These are phyloP conservation scores for Monilinia fructigena DNA, from an alignment of 2,329 filamentous ascomycete genomes.

Conservation along the genomic window DNA sequence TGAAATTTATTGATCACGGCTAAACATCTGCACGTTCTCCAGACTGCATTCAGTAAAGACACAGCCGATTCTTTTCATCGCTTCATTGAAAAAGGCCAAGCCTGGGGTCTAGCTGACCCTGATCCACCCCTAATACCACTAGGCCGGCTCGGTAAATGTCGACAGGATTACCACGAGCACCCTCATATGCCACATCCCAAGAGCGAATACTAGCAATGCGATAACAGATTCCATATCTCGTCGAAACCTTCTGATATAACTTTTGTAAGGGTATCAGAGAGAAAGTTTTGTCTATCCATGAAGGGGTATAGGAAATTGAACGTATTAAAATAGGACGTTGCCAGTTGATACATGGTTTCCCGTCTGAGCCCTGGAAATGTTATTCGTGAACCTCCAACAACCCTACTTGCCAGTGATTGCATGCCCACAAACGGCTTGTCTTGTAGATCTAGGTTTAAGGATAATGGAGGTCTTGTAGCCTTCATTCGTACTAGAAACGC, in stretches of 20 bases:
- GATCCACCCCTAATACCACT: constrained; percentile 56
- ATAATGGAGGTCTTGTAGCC: constrained; percentile 30
- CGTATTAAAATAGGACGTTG: constrained; percentile 57
- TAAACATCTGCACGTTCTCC: constrained; percentile 58
- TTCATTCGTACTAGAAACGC: constrained; percentile 41
- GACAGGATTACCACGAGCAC: constrained; percentile 48
- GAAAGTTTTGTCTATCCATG: constrained; percentile 56
- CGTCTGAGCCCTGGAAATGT: constrained; percentile 44
- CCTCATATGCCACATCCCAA: constrained; percentile 59
- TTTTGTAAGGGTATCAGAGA: constrained; percentile 47
- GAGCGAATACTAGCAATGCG: constrained; percentile 56
- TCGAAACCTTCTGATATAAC: constrained; percentile 51
- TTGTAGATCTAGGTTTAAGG: constrained; percentile 34
- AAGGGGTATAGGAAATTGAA: constrained; percentile 60
- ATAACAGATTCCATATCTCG: constrained; percentile 51
- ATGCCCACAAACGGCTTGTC: constrained; percentile 37
- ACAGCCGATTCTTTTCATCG: constrained; percentile 58
- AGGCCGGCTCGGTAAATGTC: constrained; percentile 45
- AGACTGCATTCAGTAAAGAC: constrained; percentile 54
- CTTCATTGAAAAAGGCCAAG: constrained; percentile 60
- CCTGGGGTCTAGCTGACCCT: constrained; percentile 51
- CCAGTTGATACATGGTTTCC: constrained; percentile 51
- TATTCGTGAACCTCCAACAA: constrained; percentile 31
- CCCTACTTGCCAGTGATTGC: constrained; percentile 38
- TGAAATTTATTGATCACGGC: constrained; percentile 38